phyloP scores from a whole-genome alignment of 2,329 filamentous ascomycete genomes.

The Proliferodiscus dingleyae region DNA sequence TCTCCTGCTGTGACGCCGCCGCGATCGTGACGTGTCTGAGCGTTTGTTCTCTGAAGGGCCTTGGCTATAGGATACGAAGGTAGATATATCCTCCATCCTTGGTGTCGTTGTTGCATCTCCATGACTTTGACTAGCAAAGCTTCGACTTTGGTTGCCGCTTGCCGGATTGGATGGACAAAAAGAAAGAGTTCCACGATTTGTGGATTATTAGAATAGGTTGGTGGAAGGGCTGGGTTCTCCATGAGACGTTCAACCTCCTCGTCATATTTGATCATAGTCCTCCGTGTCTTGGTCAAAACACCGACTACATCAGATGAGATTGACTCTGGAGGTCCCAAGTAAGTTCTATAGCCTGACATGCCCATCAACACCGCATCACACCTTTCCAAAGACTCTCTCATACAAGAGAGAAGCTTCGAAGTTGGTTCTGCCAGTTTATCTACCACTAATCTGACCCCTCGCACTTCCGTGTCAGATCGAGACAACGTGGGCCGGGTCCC shows the following conservation, averaged over 20 bases:
- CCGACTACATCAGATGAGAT: constrained; percentile 40
- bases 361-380: constrained; percentile 52
- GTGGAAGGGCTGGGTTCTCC: constrained; percentile 39
- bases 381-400: constrained; percentile 39
- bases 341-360: constrained; percentile 45
- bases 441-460: constrained; percentile 29
- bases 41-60: constrained; percentile 48
- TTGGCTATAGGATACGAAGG: constrained; percentile 52
- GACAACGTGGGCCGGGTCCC: constrained; percentile 21
- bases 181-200: constrained; percentile 50
- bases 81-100: constrained; percentile 40
- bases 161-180: constrained; percentile 50
- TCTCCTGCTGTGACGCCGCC: constrained; percentile 52
- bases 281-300: constrained; percentile 37
- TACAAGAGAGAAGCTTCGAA: constrained; percentile 41
- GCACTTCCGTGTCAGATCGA: constrained; percentile 26
- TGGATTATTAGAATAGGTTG: constrained; percentile 42
- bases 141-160: constrained; percentile 45
- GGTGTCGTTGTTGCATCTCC: constrained; percentile 40
- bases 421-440: constrained; percentile 42
- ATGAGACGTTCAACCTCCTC: constrained; percentile 43
- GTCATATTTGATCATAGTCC: constrained; percentile 43
- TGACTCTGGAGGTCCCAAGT: constrained; percentile 40
- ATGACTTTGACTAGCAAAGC: constrained; percentile 43
- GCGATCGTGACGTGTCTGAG: constrained; percentile 54